Conservation (phyloP, 2,329 filamentous ascomycete species). For the Arthrobotrys entomopaga region DNA sequence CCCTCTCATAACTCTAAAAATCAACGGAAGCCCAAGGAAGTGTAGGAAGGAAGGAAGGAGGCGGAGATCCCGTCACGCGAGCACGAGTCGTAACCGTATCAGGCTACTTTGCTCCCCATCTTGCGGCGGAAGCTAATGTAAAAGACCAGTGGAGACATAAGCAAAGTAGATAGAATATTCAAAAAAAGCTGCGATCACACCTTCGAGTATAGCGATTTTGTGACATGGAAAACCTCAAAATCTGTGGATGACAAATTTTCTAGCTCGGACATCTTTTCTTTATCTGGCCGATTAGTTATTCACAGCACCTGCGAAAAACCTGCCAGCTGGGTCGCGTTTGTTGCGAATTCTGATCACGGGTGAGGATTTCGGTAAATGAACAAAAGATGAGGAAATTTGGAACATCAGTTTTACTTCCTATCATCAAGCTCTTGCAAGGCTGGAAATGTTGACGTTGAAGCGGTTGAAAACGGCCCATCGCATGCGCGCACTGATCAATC, state of each 20-base stretch:
- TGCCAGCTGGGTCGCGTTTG: neutral
- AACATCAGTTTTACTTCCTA: too few species aligned
- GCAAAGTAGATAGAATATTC: too few species aligned
- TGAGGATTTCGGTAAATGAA: neutral
- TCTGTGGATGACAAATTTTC: too few species aligned
- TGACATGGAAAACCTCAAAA: too few species aligned
- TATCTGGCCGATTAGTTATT: too few species aligned
- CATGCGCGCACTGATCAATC: constrained; percentile 28
- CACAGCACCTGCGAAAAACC: too few species aligned
- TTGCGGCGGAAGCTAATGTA: constrained; percentile 19
- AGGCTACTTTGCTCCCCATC: neutral
- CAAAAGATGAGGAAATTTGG: neutral
- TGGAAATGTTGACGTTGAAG: neutral
- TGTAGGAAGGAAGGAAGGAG: too few species aligned
- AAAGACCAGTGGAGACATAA: neutral
- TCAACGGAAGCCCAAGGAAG: neutral
- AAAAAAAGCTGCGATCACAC: too few species aligned
- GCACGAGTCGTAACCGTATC: neutral
- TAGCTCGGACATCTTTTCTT: too few species aligned
- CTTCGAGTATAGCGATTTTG: too few species aligned
- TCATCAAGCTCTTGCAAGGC: too few species aligned
- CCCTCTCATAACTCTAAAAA: too few species aligned
- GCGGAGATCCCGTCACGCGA: neutral
- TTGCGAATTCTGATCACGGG: neutral
- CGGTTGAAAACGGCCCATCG: neutral